Evolutionary conservation across 2,329 filamentous ascomycete genomes (phyloP), one percentile per base, ranked within the genome.

Genomic region (Aspergillus transmontanensis): DNA sequence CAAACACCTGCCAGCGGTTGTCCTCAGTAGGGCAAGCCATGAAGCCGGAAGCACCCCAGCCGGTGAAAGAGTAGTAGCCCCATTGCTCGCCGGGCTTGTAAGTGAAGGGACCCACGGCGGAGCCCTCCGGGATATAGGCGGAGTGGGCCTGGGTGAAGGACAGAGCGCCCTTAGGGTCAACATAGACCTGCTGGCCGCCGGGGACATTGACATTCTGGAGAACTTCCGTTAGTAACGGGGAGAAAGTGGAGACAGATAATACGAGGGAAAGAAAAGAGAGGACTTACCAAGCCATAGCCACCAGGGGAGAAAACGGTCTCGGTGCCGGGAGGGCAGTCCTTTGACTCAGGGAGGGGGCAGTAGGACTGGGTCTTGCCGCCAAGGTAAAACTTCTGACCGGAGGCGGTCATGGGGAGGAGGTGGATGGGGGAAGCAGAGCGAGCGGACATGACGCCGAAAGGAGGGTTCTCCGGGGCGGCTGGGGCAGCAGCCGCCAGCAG

Each of bases 141-240:
- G 86, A 88, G 77, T 89, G 87, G 0, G 87, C 82, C 46, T 75
- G 71, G 0, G 87, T 87, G 77, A 86, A 90, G 62, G 81, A 80
- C 60, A 90, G 73, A 11, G 81, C 78, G 6, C 88, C 89, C 30
- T 80, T 74, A 4, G 83, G 78, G 3, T 76, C 79, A 61, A 90
- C 80, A 73, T 86, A 90, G 68, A 89, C 81, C 62, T 81, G 76
- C 69, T 91, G 88, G 30, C 89, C 88, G 32, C 88, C 88, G 6
- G 88, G 87, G 5, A 89, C 88, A 34, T 81, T 72, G 36, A 86
- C 83, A 39, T 79, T 76, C 72, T 85, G 60, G 16, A 23, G 9
- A 30, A 32, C 41, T 28, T 63, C 62, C 65, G 50, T 39, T 50
- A 32, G 41, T 55, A 45, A 39, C 48, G 11, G 26, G 19, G 48